Conservation (phyloP, 129 eudicot species). For the Centrapalus pauciflorus region DNA sequence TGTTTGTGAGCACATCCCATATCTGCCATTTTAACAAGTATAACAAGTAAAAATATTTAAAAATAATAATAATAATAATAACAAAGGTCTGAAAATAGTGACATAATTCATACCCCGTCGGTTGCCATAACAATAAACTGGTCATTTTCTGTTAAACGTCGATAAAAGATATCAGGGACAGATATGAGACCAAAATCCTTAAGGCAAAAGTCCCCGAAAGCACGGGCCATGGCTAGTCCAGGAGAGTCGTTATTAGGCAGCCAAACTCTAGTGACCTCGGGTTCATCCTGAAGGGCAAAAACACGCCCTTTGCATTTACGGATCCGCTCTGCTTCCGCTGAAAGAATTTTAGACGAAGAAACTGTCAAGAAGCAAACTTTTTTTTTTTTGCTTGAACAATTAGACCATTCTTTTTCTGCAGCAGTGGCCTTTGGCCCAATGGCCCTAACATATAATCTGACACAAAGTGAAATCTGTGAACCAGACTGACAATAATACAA, state of each 20-base stretch:
- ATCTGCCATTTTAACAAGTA: slow-evolving; percentile 30
- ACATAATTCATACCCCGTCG: slow-evolving; percentile 57
- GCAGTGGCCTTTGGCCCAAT: background rate
- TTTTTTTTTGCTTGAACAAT: background rate
- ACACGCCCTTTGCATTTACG: slow-evolving; percentile 85
- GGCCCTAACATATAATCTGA: background rate
- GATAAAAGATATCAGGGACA: slow-evolving; percentile 64
- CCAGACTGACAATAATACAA: too few species aligned
- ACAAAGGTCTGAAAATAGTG: background rate
- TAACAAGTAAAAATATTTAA: background rate
- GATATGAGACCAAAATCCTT: slow-evolving; percentile 86
- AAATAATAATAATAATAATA: background rate
- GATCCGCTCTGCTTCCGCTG: slow-evolving; percentile 87
- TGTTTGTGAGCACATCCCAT: slow-evolving; percentile 86
- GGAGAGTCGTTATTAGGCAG: slow-evolving; percentile 80
- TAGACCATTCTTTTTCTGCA: background rate
- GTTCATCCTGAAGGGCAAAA: slow-evolving; percentile 85
- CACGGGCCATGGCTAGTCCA: slow-evolving; percentile 97
- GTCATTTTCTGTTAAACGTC: slow-evolving; percentile 64
- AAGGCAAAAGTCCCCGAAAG: slow-evolving; percentile 89
- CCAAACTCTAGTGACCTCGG: slow-evolving; percentile 86
- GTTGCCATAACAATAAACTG: slow-evolving; percentile 80
- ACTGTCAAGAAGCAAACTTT: background rate
- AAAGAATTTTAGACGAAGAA: background rate
- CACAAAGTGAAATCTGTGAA: too few species aligned